Evolutionary conservation across 2,329 filamentous ascomycete genomes (phyloP), one percentile per base, ranked within the genome.

Genomic region (Neocucurbitaria cava): DNA sequence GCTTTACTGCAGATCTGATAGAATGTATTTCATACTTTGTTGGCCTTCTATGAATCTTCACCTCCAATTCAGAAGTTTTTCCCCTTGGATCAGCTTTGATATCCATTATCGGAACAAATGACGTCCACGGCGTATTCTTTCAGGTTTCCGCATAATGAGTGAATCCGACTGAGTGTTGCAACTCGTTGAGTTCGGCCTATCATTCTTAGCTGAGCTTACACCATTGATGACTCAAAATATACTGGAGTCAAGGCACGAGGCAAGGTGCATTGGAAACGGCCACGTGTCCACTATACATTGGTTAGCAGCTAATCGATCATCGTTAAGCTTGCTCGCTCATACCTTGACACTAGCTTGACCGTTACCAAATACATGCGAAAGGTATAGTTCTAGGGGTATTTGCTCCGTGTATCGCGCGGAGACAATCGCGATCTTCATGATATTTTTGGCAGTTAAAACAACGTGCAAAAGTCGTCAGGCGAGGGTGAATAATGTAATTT

Each of bases 331-430:
- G 20, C 5, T 15, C 15, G 20, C 3, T 21, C 52, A 17, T 33
- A 58, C 58, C 4, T 33, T 55, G 10, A 58, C 54, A 15, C n/a
- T 23, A 8, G 48, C 46, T 21, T 56, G 17, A 5, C 52, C 55
- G n/a, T 44, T 46, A 1, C 49, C 49, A 30, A 58, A 61, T 0
- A 58, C 5, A 3, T 41, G 2, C n/a, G 20, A 49, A 9, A 61
- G 24, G 24, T 42, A 58, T 3, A 13, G 20, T 31, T 58, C 58
- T 5, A 58, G 5, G 1, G 46, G 33, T 18, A 45, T 18, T 17
- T 56, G 52, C 8, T 58, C 58, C 23, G 49, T 46, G 26, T 58
- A 58, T n/a, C 52, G 40, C 5, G 49, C 58, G 1, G 55, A 49
- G 6, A 61, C 36, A 13, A 61, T 53, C 2, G 38, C 48, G 13